Base-by-base conservation (phyloP, 345 rosid species). In the Leavenworthia alabamica region DNA sequence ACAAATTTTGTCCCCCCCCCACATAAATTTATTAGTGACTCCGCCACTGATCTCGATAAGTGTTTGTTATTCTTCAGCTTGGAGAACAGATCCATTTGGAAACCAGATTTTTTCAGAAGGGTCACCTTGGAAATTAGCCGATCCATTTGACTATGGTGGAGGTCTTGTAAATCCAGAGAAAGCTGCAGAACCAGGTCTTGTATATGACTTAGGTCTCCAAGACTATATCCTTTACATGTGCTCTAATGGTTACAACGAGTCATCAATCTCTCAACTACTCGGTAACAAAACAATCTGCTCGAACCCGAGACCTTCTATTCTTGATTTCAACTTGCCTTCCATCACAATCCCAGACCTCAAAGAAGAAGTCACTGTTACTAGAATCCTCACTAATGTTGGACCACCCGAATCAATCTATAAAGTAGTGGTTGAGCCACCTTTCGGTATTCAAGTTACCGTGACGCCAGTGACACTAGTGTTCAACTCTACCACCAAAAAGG, bases 111-210 rank as follows among this genome's bases (percentile, higher is more conserved):
- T 66, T 17, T 88, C 84, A 46, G 77, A 81, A 19, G 79, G 55
- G 2, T 73, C 66, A 5, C 41, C 59, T n/a, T 33, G 12, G 3
- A 52, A 73, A 31, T 70, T 75, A 10, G 81, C 89, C 7, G 74
- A 78, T 29, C 28, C 82, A 14, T 82, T 82, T 0, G 80, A 80
- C 32, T 70, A 36, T n/a, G 96, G 96, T 13, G 77, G 84, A 7
- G 91, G 88, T 7, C 82, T 82, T 45, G 78, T 82, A 3, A 77
- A 79, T 65, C 86, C 89, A 8, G 66, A 79, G 3, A 68, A 55
- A 23, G 89, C 86, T 8, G 60, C 68, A 43, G 55, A 76, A n/a
- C 87, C 86, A 0, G 89, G 91, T 28, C 72, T 89, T 9, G 46
- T 89, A 1, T 81, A 84, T 35, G 88, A 86, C 49, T 58, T 84